A percentile compares a stretch with the other conserved stretches of the same genome.
phyloP scores from a whole-genome alignment of 495 filamentous ascomycete species.

The Corynascus novoguineensis region DNA sequence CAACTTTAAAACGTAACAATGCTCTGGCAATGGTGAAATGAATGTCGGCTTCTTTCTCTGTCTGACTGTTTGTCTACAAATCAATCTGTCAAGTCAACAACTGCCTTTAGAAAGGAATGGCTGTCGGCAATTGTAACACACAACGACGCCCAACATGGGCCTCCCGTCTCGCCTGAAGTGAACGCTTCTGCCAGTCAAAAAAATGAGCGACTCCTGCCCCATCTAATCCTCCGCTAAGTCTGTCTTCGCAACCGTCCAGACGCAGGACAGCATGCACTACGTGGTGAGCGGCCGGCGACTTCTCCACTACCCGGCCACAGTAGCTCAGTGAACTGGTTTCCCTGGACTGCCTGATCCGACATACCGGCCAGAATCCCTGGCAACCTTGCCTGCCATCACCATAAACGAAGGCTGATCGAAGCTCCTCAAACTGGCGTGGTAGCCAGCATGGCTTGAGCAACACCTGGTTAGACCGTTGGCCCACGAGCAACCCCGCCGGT shows the following conservation, averaged over 20 bases:
- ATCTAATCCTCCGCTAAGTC: not conserved
- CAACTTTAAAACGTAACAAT: no score
- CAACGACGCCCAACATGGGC: not conserved
- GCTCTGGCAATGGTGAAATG: not conserved
- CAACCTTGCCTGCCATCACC: constrained; percentile 9
- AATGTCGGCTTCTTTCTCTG: not conserved
- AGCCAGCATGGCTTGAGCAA: constrained; percentile 3
- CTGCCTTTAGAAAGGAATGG: constrained; percentile 19
- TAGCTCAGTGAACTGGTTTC: not conserved
- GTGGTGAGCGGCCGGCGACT: not conserved
- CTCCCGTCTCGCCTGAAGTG: constrained; percentile 6
- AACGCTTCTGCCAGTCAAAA: constrained; percentile 1
- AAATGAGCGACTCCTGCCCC: constrained; percentile 8
- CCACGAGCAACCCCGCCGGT: constrained; percentile 2
- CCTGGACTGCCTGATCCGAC: not conserved
- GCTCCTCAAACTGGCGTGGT: constrained; percentile 5
- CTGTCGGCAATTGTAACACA: constrained; percentile 3
- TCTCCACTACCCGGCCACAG: not conserved
- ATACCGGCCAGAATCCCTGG: constrained; percentile 17
- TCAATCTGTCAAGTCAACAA: constrained; percentile 1
- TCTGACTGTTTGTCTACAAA: constrained; percentile 4
- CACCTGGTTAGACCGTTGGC: not conserved
- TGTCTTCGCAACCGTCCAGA: not conserved
- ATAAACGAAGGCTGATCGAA: constrained; percentile 9
- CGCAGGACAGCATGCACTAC: not conserved